phyloP scores from a whole-genome alignment of 331 rosid species.

The Malus hybrid region DNA sequence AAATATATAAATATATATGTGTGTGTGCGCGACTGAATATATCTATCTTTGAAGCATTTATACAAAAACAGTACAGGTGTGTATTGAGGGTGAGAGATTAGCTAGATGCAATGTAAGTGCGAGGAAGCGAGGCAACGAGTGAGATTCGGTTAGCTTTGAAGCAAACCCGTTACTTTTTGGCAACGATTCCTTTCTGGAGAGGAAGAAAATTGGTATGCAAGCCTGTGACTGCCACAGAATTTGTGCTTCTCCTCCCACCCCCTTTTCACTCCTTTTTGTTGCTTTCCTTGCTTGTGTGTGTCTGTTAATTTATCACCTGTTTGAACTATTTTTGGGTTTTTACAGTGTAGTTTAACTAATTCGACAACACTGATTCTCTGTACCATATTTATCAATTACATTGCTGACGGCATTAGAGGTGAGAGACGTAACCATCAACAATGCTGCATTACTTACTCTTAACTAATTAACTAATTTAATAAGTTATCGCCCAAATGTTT shows the following conservation, averaged over 20 bases:
- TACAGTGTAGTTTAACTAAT: slow-evolving; percentile 14
- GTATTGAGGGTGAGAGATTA: slow-evolving; percentile 4
- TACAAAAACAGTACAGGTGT: slow-evolving; percentile 13
- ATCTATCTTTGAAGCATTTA: not conserved
- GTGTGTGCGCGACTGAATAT: not conserved
- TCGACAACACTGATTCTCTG: not conserved
- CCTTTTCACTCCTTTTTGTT: not conserved
- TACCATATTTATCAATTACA: not conserved
- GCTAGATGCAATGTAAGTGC: slow-evolving; percentile 60
- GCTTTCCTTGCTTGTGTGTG: slow-evolving; percentile 5
- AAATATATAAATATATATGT: slow-evolving; percentile 12
- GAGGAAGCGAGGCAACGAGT: slow-evolving; percentile 80
- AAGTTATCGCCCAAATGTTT: not conserved
- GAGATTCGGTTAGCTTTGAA: slow-evolving; percentile 99
- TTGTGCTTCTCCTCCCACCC: slow-evolving; percentile 20
- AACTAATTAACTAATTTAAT: slow-evolving; percentile 3
- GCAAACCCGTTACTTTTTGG: slow-evolving; percentile 82
- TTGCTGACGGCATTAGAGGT: not conserved
- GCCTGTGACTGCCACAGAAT: slow-evolving; percentile 71
- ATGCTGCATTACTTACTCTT: not conserved
- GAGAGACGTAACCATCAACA: not conserved
- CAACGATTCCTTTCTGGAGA: slow-evolving; percentile 75
- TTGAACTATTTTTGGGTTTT: not conserved
- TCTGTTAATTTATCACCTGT: not conserved
- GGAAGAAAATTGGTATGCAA: slow-evolving; percentile 68